Percentiles rank a stretch among this genome's conserved stretches.
These are phyloP conservation scores for Gynostemma pentaphyllum DNA, from an alignment of 306 rosid species.

Conservation along the genomic window DNA sequence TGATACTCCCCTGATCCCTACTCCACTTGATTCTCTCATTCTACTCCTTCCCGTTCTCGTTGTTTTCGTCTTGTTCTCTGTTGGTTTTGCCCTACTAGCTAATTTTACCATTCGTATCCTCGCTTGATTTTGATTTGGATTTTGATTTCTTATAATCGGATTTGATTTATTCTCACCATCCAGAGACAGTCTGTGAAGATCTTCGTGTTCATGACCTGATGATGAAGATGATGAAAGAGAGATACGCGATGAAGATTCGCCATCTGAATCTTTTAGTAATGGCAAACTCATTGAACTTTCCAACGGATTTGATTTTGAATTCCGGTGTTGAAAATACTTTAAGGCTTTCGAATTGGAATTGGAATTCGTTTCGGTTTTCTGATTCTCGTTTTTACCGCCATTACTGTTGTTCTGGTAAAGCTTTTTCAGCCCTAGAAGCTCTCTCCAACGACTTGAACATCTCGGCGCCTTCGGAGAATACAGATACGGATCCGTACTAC, in stretches of 20 bases:
- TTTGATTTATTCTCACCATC: slow-evolving; percentile 43
- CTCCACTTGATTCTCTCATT: slow-evolving; percentile 24
- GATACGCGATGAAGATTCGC: slow-evolving; percentile 63
- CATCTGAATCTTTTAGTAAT: slow-evolving; percentile 44
- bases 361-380: slow-evolving; percentile 29
- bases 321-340: slow-evolving; percentile 54
- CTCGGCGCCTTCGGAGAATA: slow-evolving; percentile 97
- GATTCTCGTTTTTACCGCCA: slow-evolving; percentile 25
- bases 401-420: slow-evolving; percentile 28
- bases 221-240: slow-evolving; percentile 90
- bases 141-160: slow-evolving; percentile 32
- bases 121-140: slow-evolving; percentile 21
- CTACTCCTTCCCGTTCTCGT: slow-evolving; percentile 48
- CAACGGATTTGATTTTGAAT: slow-evolving; percentile 28
- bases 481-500: slow-evolving; percentile 40
- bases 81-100: slow-evolving; percentile 25
- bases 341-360: slow-evolving; percentile 28
- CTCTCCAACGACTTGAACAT: slow-evolving; percentile 93
- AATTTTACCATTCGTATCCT: slow-evolving; percentile 42
- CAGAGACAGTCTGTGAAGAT: slow-evolving; percentile 57
- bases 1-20: slow-evolving; percentile 58
- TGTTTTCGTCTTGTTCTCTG: slow-evolving; percentile 17
- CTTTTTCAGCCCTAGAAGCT: slow-evolving; percentile 64
- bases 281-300: slow-evolving; percentile 46
- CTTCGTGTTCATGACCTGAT: slow-evolving; percentile 86